A percentile compares a stretch with the other conserved stretches of the same genome.
Evolutionary conservation across 1,284 basidiomycete genomes (phyloP).

Genomic region (Ganoderma resinaceum): DNA sequence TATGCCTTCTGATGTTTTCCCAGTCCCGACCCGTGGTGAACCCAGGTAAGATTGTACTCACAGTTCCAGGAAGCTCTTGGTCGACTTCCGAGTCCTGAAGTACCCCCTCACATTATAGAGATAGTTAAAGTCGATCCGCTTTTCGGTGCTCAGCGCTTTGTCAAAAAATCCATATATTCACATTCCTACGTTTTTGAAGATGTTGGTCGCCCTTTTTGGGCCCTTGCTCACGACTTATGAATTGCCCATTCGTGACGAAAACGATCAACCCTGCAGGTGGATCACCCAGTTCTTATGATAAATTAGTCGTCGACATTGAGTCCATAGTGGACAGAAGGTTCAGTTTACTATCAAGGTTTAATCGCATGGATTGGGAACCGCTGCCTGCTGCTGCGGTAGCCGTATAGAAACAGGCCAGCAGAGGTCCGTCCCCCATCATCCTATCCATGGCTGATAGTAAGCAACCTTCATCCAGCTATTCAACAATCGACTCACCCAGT

Average conservation of each 20-base stretch:
- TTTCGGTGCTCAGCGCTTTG: background rate
- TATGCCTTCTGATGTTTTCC: background rate
- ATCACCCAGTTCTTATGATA: no score
- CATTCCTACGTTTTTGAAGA: background rate
- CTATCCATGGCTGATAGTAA: background rate
- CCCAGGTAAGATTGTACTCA: no score
- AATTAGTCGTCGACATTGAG: no score
- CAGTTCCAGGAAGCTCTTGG: no score
- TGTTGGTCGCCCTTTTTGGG: background rate
- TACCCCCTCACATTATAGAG: background rate
- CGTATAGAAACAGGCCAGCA: background rate
- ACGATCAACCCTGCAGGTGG: no score
- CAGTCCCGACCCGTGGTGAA: background rate
- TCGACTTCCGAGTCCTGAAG: no score
- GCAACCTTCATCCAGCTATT: background rate
- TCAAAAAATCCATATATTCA: background rate
- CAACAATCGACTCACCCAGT: background rate
- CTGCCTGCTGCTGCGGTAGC: background rate
- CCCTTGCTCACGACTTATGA: no score
- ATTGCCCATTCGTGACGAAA: no score
- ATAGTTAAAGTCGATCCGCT: background rate
- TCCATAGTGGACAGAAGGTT: no score
- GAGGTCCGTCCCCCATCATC: background rate
- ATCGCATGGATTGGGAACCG: background rate
- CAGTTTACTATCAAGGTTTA: background rate